phyloP scores from a whole-genome alignment of 306 rosid genomes.

The Canavalia ensiformis region DNA sequence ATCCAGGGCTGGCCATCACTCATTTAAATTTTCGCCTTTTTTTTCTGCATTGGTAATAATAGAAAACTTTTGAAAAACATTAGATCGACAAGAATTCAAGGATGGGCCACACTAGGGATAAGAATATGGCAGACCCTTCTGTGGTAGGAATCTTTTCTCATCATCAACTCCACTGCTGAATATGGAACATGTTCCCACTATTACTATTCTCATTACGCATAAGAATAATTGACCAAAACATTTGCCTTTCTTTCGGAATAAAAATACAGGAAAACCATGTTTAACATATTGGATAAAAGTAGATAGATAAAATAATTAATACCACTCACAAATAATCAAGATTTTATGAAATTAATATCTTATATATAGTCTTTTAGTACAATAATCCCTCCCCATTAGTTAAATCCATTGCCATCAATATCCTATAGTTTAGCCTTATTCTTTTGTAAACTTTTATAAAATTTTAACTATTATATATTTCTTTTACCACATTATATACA shows the following conservation, averaged over 20 bases:
- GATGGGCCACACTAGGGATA: slow-evolving; percentile 66
- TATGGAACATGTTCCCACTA: slow-evolving; percentile 50
- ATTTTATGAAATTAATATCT: neutral
- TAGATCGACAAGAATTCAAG: slow-evolving; percentile 75
- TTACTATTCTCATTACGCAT: slow-evolving; percentile 39
- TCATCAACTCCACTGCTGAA: slow-evolving; percentile 55
- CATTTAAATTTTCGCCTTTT: slow-evolving; percentile 1
- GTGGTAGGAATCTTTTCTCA: slow-evolving; percentile 55
- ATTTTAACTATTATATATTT: too few species aligned
- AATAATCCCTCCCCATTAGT: neutral
- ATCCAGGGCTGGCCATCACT: slow-evolving; percentile 34
- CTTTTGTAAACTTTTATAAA: neutral
- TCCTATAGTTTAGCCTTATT: neutral
- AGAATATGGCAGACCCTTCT: slow-evolving; percentile 61
- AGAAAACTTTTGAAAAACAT: slow-evolving; percentile 52
- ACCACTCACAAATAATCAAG: neutral
- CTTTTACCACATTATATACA: too few species aligned
- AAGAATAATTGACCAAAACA: slow-evolving; percentile 51
- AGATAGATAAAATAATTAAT: neutral
- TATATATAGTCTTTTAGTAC: neutral
- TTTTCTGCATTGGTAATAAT: slow-evolving; percentile 14
- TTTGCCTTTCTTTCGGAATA: slow-evolving; percentile 25
- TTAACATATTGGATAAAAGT: slow-evolving; percentile 3
- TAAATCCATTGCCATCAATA: too few species aligned
- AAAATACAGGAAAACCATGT: slow-evolving; percentile 26